Percentiles rank a stretch among this genome's conserved stretches.
Conservation (phyloP, 202 grass and related monocot genomes). For the Carex arenaria region DNA sequence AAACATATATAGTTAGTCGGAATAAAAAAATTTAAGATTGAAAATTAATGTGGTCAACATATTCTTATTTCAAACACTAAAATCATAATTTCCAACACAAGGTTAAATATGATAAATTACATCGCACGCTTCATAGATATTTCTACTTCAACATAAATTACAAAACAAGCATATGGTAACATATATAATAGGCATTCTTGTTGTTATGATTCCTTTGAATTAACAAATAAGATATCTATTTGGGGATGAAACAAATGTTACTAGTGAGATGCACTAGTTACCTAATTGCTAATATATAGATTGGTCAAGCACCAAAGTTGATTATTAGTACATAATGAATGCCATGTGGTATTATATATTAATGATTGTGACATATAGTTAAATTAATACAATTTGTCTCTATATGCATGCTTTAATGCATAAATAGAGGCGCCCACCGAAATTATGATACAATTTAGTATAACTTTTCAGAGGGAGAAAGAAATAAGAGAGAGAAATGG, state of each 20-base stretch:
- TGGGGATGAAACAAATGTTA: not conserved
- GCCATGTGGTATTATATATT: not conserved
- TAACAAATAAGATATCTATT: not conserved
- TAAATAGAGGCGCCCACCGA: not conserved
- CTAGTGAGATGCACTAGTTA: not conserved
- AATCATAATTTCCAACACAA: too few species aligned
- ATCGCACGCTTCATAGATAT: too few species aligned
- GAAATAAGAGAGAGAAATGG: conserved; percentile 5
- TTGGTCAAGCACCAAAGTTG: not conserved
- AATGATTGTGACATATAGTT: not conserved
- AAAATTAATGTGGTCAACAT: too few species aligned
- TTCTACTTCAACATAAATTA: not conserved
- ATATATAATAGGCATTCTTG: not conserved
- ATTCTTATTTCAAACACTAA: too few species aligned
- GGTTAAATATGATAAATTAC: too few species aligned
- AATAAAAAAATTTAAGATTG: too few species aligned
- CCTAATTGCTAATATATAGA: not conserved
- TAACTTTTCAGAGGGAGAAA: not conserved
- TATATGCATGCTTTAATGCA: not conserved
- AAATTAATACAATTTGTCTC: not conserved
- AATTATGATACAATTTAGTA: not conserved
- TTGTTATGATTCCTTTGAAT: not conserved
- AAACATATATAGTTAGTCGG: too few species aligned
- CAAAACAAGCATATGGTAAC: not conserved
- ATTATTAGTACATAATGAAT: not conserved